Evolutionary conservation across 2,329 filamentous ascomycete genomes (phyloP).

Genomic region (Harringtonia aguacate): DNA sequence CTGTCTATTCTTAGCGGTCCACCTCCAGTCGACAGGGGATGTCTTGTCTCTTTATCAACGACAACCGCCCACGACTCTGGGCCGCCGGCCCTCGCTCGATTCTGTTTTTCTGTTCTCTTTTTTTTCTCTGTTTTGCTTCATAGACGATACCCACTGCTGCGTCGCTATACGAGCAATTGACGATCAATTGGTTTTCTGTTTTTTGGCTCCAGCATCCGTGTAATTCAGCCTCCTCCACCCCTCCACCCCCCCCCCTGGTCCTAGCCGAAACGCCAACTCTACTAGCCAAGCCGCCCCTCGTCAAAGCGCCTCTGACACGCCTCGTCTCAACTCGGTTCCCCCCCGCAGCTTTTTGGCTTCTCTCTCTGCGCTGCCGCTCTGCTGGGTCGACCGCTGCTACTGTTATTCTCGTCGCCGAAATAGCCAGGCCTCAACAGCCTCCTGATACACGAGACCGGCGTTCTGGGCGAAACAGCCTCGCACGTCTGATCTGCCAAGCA

Average conservation of each 20-base stretch:
- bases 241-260: neutral
- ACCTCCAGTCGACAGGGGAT: no score
- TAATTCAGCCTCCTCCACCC: neutral
- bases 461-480: constrained; percentile 37
- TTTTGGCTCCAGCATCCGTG: no score
- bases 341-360: constrained; percentile 14
- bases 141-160: neutral
- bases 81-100: neutral
- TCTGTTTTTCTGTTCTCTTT: neutral
- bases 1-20: no score
- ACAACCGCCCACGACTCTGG: neutral
- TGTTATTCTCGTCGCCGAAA: constrained; percentile 19
- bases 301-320: constrained; percentile 33
- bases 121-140: neutral
- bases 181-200: neutral
- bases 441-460: no score
- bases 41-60: neutral
- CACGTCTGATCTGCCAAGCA: constrained; percentile 25
- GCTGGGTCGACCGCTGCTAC: no score
- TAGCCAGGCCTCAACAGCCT: constrained; percentile 21
- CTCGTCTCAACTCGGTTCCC: constrained; percentile 27
- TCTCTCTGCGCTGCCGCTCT: neutral
- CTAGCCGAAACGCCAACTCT: neutral
- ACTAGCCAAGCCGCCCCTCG: constrained; percentile 16
- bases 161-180: neutral